Conservation (phyloP, 495 filamentous ascomycete species). For the Penicillium canariense region DNA sequence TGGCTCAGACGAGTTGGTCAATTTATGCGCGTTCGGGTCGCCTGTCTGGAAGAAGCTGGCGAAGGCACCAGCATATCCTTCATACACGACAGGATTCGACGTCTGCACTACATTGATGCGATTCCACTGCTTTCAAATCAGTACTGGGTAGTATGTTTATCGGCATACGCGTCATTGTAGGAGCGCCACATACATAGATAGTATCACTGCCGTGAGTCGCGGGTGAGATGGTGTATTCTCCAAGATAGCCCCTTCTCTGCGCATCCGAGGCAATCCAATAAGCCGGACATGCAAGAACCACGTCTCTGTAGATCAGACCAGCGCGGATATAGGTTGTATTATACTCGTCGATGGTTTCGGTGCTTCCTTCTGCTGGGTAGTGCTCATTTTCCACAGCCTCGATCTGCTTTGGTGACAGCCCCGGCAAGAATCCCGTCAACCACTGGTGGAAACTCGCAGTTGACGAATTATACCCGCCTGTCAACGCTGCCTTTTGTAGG, state of each 20-base stretch:
- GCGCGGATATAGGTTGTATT: constrained; percentile 48
- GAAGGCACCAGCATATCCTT: constrained; percentile 58
- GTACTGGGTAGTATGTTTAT: not conserved
- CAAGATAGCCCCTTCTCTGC: constrained; percentile 45
- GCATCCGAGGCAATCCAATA: constrained; percentile 54
- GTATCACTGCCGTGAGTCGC: constrained; percentile 60
- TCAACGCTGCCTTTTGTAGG: constrained; percentile 28
- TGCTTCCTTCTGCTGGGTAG: constrained; percentile 45
- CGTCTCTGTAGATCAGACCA: constrained; percentile 55
- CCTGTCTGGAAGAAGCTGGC: constrained; percentile 59
- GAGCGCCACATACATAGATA: constrained; percentile 44
- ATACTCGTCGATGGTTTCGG: constrained; percentile 44
- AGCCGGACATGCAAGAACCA: constrained; percentile 58
- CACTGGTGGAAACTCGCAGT: constrained; percentile 45
- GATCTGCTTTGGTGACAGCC: constrained; percentile 38
- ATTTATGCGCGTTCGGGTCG: constrained; percentile 56
- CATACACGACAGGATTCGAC: constrained; percentile 51
- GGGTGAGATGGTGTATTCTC: constrained; percentile 58
- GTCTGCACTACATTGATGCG: constrained; percentile 52
- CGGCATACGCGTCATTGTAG: not conserved
- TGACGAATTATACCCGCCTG: constrained; percentile 46
- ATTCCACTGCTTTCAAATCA: constrained; percentile 49
- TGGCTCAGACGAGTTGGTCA: constrained; percentile 44
- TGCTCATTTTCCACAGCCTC: constrained; percentile 33
- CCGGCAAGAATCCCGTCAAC: constrained; percentile 52